Conservation (phyloP, 805 yeast species). For the Tetrapisispora nanseiensis region DNA sequence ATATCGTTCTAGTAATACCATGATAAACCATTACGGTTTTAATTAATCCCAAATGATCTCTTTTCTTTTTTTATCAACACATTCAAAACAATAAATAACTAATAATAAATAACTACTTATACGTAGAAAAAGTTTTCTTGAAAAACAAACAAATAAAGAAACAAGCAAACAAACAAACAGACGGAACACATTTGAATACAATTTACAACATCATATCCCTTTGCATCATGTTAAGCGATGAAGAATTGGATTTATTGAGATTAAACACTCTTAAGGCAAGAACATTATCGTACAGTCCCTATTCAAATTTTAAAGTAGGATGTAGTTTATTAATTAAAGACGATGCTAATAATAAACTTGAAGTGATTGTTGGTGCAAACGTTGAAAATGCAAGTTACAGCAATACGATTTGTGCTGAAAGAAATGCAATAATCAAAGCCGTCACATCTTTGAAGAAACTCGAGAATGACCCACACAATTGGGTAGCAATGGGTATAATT, state of each 20-base stretch:
- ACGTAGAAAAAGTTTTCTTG: too few relatives aligned
- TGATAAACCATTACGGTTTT: too few relatives aligned
- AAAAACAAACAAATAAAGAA: not conserved
- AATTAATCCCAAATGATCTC: too few relatives aligned
- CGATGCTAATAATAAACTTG: conserved; percentile 28
- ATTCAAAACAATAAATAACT: too few relatives aligned
- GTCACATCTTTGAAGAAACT: conserved; percentile 25
- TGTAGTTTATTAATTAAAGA: conserved; percentile 52
- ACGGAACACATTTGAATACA: not conserved
- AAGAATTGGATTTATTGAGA: conserved; percentile 13
- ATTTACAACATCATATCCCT: not conserved
- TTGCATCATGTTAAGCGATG: not conserved
- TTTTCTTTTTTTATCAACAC: too few relatives aligned
- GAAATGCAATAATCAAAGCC: conserved; percentile 53
- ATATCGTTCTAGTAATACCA: too few relatives aligned
- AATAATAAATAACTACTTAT: too few relatives aligned
- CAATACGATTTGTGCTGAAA: conserved; percentile 68
- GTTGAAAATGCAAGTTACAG: conserved; percentile 91
- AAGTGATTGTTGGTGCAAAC: conserved; percentile 63
- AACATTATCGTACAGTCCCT: conserved; percentile 39
- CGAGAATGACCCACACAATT: conserved; percentile 6
- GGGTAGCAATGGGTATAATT: conserved; percentile 22
- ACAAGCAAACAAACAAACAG: not conserved
- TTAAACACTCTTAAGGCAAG: conserved; percentile 31
- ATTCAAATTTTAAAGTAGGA: conserved; percentile 54